phyloP scores from a whole-genome alignment of 2,329 filamentous ascomycete species.

The Exophiala calicioides region DNA sequence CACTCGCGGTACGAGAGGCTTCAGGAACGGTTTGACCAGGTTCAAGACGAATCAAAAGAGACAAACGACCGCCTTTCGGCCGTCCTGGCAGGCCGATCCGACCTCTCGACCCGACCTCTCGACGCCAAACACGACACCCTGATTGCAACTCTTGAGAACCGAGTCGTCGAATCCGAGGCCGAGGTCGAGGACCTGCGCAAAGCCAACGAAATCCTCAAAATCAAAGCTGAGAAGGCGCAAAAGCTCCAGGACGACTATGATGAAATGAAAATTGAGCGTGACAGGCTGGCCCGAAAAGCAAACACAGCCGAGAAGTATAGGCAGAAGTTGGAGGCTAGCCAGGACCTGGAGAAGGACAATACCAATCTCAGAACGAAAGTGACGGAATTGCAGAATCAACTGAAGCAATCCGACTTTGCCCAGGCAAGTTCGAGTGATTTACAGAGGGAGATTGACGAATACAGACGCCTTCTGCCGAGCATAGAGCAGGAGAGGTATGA shows the following conservation, averaged over 20 bases:
- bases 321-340: slow-evolving; percentile 51
- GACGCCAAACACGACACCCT: slow-evolving; percentile 66
- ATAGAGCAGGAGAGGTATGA: slow-evolving; percentile 52
- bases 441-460: slow-evolving; percentile 36
- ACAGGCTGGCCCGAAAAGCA: slow-evolving; percentile 49
- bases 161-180: slow-evolving; percentile 57
- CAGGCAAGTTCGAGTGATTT: slow-evolving; percentile 30
- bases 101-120: slow-evolving; percentile 46
- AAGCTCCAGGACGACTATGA: slow-evolving; percentile 53
- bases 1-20: slow-evolving; percentile 61
- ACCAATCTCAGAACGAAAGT: slow-evolving; percentile 48
- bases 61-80: slow-evolving; percentile 55
- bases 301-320: slow-evolving; percentile 53
- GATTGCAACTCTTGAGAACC: slow-evolving; percentile 69
- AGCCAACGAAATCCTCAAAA: slow-evolving; percentile 46
- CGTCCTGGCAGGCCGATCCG: slow-evolving; percentile 51
- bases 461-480: slow-evolving; percentile 47
- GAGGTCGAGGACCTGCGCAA: slow-evolving; percentile 48
- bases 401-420: slow-evolving; percentile 48
- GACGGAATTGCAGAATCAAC: slow-evolving; percentile 48
- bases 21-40: slow-evolving; percentile 51
- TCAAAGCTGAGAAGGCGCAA: slow-evolving; percentile 46
- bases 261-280: slow-evolving; percentile 50
- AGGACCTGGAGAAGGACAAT: slow-evolving; percentile 53
- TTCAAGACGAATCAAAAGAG: slow-evolving; percentile 47